Percentiles rank a stretch among this genome's conserved stretches.
These are phyloP conservation scores for Hordeum marinum DNA, from an alignment of 176 grass and related monocot species.

Conservation along the genomic window DNA sequence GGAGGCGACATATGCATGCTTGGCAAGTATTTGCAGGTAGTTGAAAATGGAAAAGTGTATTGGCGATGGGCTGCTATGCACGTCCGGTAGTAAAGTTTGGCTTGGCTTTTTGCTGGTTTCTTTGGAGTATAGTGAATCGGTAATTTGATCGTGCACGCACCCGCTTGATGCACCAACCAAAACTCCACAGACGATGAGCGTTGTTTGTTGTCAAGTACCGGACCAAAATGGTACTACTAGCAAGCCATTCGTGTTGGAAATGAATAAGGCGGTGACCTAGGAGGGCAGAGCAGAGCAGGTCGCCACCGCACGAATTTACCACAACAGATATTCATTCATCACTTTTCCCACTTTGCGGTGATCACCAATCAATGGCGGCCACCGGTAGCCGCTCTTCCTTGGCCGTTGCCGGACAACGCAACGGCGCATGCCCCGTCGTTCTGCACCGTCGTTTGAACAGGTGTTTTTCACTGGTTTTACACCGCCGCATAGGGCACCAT, in stretches of 20 bases:
- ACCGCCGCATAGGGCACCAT: not conserved
- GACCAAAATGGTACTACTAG: not conserved
- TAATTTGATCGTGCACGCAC: not conserved
- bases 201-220: not conserved
- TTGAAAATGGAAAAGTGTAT: not conserved
- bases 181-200: too few relatives aligned
- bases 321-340: not conserved
- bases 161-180: too few relatives aligned
- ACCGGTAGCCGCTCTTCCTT: not conserved
- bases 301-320: not conserved
- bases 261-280: not conserved
- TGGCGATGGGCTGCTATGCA: not conserved
- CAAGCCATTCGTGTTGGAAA: not conserved
- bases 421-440: too few relatives aligned
- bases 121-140: not conserved
- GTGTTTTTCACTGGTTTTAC: not conserved
- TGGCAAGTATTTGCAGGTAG: not conserved
- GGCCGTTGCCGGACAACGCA: not conserved
- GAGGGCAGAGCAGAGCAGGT: not conserved
- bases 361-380: not conserved
- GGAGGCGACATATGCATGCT: not conserved
- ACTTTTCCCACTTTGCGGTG: not conserved
- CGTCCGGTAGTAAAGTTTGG: not conserved
- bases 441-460: not conserved
- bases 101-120: not conserved